phyloP scores from a whole-genome alignment of 2,329 filamentous ascomycete species.

The Colletotrichum tabaci region DNA sequence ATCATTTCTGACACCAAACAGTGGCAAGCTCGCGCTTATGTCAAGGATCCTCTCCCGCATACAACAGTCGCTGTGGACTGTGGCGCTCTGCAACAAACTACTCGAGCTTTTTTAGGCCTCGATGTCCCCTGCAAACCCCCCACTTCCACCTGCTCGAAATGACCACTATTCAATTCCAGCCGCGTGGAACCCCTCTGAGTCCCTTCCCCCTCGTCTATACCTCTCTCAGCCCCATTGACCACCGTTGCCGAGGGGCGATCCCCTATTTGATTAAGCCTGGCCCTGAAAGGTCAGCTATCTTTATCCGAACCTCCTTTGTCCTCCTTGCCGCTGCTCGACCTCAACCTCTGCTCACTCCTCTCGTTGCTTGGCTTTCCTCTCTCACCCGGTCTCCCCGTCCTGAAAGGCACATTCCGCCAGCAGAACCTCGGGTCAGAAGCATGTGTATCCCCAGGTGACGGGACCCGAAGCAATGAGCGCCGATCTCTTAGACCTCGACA shows the following conservation, averaged over 20 bases:
- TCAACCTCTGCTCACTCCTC: conserved; percentile 8
- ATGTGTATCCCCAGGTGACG: conserved; percentile 34
- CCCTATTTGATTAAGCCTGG: conserved; percentile 31
- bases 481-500: conserved; percentile 76
- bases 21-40: conserved; percentile 14
- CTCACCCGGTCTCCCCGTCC: conserved; percentile 2
- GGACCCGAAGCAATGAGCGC: conserved; percentile 68
- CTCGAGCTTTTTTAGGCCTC: conserved; percentile 24
- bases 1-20: conserved; percentile 4
- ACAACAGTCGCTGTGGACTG: conserved; percentile 24
- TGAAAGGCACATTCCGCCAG: not conserved
- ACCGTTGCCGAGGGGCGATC: conserved; percentile 34
- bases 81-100: conserved; percentile 32
- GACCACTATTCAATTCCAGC: conserved; percentile 25
- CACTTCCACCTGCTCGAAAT: conserved; percentile 18
- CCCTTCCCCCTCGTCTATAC: conserved; percentile 5
- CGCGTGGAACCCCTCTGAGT: conserved; percentile 28
- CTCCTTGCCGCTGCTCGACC: conserved; percentile 21
- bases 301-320: conserved; percentile 38
- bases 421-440: conserved; percentile 10
- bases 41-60: conserved; percentile 22
- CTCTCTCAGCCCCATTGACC: conserved; percentile 34
- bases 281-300: conserved; percentile 25
- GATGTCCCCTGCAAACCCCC: not conserved
- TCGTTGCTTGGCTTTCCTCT: conserved; percentile 16